These are phyloP conservation scores for Cutaneotrichosporon mucoides DNA, from an alignment of 1,284 basidiomycete genomes.

Conservation along the genomic window DNA sequence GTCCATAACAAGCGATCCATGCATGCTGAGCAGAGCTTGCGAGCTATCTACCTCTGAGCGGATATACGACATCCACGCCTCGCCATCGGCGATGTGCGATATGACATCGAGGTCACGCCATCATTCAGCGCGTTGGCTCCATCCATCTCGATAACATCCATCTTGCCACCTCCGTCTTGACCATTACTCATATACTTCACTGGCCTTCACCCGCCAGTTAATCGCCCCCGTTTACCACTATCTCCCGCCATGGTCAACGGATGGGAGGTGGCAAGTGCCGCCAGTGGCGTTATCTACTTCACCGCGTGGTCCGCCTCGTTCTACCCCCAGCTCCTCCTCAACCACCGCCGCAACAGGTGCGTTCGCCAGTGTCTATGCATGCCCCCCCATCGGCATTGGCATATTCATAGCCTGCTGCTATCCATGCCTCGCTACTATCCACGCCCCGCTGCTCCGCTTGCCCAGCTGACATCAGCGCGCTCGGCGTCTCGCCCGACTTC, in stretches of 20 bases:
- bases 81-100: no score
- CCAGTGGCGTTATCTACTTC: slow-evolving; percentile 45
- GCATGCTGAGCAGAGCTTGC: no score
- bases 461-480: slow-evolving; percentile 18
- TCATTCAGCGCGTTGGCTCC: no score
- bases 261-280: slow-evolving; percentile 14
- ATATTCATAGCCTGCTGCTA: background rate
- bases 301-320: slow-evolving; percentile 48
- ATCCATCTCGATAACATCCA: background rate
- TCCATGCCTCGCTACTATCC: background rate
- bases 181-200: no score
- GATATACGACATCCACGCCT: no score
- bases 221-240: background rate
- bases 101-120: no score
- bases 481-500: slow-evolving; percentile 51
- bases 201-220: no score
- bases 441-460: no score
- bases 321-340: slow-evolving; percentile 51
- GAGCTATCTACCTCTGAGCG: no score
- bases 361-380: background rate
- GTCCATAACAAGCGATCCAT: no score
- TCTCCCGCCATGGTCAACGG: background rate
- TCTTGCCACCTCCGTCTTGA: no score
- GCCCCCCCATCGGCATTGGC: no score
- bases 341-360: slow-evolving; percentile 47